A percentile compares a stretch with the other conserved stretches of the same genome.
phyloP scores from a whole-genome alignment of 306 rosid genomes.

The Rubus idaeus region DNA sequence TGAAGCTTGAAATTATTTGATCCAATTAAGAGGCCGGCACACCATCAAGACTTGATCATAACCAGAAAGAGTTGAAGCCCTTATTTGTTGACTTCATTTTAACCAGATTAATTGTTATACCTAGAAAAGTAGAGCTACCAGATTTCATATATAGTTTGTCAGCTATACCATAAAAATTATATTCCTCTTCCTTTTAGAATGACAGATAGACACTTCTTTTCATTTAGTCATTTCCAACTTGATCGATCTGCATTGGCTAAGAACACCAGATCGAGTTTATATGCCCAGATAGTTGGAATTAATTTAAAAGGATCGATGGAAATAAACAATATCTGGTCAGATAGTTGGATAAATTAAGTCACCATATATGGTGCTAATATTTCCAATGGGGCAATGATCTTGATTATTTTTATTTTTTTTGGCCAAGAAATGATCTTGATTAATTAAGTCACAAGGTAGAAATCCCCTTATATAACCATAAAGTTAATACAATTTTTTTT shows the following conservation, averaged over 20 bases:
- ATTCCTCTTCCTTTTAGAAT: neutral
- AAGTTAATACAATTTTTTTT: neutral
- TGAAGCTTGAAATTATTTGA: neutral
- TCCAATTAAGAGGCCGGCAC: neutral
- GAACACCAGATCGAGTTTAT: neutral
- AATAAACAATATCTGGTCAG: neutral
- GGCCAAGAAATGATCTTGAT: neutral
- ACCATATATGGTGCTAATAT: neutral
- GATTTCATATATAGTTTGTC: neutral
- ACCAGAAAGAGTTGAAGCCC: neutral
- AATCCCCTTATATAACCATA: no score
- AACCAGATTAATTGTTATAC: constrained; percentile 1
- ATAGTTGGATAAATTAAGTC: neutral
- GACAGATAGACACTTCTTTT: neutral
- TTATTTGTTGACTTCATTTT: neutral
- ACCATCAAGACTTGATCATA: neutral
- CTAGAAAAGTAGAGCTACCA: neutral
- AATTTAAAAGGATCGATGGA: neutral
- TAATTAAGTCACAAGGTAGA: no score
- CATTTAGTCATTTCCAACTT: neutral
- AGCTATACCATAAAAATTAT: neutral
- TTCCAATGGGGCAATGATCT: neutral
- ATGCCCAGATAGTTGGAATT: constrained; percentile 4
- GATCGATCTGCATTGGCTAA: neutral
- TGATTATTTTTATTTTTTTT: no score